Percentiles rank a stretch among this genome's conserved stretches.
Conservation (phyloP, 352 stramenopile genomes). For the Pythium pectinolyticum region DNA sequence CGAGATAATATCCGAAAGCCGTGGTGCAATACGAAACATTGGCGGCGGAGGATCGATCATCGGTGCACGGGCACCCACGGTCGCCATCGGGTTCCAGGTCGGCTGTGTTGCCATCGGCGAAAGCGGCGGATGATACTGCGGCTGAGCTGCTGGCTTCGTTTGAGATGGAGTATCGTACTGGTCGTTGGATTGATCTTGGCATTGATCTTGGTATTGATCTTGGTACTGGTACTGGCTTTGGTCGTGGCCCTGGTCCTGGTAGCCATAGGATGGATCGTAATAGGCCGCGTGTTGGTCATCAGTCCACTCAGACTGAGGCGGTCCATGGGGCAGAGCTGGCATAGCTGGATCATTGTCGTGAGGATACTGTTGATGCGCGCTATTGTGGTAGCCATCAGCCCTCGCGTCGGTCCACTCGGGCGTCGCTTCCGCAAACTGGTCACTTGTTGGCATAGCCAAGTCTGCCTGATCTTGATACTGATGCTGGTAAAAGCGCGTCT, state of each 20-base stretch:
- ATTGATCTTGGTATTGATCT: not conserved
- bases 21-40: slow-evolving; percentile 20
- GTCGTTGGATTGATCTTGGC: not conserved
- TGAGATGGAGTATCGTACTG: not conserved
- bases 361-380: not conserved
- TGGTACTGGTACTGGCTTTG: not conserved
- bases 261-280: not conserved
- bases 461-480: not conserved
- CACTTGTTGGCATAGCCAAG: not conserved
- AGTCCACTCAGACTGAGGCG: not conserved
- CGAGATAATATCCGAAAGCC: slow-evolving; percentile 25
- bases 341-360: not conserved
- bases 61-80: not conserved
- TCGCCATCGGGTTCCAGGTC: not conserved
- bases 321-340: too few relatives aligned
- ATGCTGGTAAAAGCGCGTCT: too few relatives aligned
- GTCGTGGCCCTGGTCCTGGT: not conserved
- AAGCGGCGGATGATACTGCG: not conserved
- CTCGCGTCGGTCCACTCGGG: slow-evolving; percentile 4
- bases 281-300: not conserved
- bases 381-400: not conserved
- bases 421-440: not conserved
- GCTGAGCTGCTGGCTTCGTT: too few relatives aligned
- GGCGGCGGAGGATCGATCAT: slow-evolving; percentile 8
- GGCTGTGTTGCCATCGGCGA: slow-evolving; percentile 15